phyloP scores from a whole-genome alignment of 2,329 filamentous ascomycete genomes.

The Elsinoe perseae region DNA sequence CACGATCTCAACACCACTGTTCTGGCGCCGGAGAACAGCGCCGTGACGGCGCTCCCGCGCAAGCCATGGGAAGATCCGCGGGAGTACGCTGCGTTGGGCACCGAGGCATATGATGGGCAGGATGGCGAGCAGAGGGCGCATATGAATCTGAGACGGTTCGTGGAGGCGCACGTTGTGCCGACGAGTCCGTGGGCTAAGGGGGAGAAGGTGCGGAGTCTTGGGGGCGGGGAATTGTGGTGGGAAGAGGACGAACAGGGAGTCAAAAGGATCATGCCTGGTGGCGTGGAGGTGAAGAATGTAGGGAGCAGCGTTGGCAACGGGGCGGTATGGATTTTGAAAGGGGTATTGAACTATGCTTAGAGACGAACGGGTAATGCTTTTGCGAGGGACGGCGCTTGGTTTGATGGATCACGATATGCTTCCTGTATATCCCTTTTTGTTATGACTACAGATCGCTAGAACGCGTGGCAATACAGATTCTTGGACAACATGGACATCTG shows the following conservation, averaged over 20 bases:
- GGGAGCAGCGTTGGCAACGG: constrained; percentile 76
- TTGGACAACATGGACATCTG: constrained; percentile 3
- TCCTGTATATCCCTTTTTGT: constrained; percentile 16
- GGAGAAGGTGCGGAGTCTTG: constrained; percentile 58
- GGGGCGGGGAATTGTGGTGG: constrained; percentile 74
- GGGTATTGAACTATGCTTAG: constrained; percentile 48
- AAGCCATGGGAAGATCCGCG: constrained; percentile 78
- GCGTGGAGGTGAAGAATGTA: constrained; percentile 67
- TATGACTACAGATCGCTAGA: constrained; percentile 15
- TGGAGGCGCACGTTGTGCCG: constrained; percentile 75
- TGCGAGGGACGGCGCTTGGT: neutral
- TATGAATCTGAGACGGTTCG: constrained; percentile 69
- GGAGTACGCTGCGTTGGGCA: constrained; percentile 62
- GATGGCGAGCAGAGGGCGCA: constrained; percentile 69
- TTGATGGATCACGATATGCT: neutral
- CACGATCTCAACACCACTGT: constrained; percentile 66
- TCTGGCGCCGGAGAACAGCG: constrained; percentile 77
- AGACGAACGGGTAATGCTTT: neutral
- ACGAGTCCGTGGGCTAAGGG: constrained; percentile 66
- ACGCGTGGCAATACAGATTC: constrained; percentile 11
- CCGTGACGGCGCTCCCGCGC: constrained; percentile 65
- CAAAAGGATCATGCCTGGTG: constrained; percentile 67
- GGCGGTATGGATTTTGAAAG: constrained; percentile 71
- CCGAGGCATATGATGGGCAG: constrained; percentile 65
- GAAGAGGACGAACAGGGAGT: constrained; percentile 59